These are phyloP conservation scores for Blakeslea trispora DNA, from an alignment of 371 early-diverging fungal genomes.

Conservation along the genomic window DNA sequence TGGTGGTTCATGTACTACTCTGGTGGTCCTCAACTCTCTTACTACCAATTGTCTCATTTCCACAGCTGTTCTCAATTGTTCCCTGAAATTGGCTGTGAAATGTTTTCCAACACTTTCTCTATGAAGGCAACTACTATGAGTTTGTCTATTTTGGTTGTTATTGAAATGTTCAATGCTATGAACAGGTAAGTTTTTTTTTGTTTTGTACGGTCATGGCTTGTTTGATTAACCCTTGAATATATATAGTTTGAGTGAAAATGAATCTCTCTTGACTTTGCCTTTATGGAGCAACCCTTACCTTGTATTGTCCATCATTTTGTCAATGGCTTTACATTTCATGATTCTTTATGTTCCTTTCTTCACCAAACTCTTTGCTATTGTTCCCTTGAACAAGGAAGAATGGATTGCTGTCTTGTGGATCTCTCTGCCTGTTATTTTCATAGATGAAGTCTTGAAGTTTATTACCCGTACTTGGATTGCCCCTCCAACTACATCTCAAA, in stretches of 20 bases:
- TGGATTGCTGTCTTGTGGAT: conserved; percentile 92
- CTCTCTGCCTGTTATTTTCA: conserved; percentile 85
- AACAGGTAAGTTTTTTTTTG: conserved; percentile 51
- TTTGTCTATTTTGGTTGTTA: conserved; percentile 91
- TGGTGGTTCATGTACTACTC: conserved; percentile 96
- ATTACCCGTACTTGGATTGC: conserved; percentile 71
- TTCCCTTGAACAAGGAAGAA: conserved; percentile 82
- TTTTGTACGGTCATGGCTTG: too few species aligned
- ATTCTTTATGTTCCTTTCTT: conserved; percentile 93
- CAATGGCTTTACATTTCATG: conserved; percentile 92
- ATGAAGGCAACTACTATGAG: conserved; percentile 94
- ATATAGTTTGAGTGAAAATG: conserved; percentile 89
- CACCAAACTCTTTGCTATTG: conserved; percentile 83
- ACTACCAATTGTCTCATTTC: conserved; percentile 88
- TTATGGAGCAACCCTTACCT: conserved; percentile 90
- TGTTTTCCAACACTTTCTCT: conserved; percentile 81
- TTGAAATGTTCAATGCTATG: conserved; percentile 98
- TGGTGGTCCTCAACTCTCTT: conserved; percentile 86
- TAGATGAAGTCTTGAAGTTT: conserved; percentile 93
- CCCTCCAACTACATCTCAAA: conserved; percentile 39
- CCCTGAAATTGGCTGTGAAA: conserved; percentile 90
- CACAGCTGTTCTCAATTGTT: conserved; percentile 83
- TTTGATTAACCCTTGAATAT: conserved; percentile 82
- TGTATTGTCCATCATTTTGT: conserved; percentile 79
- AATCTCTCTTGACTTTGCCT: conserved; percentile 87